A percentile compares a stretch with the other conserved stretches of the same genome.
Evolutionary conservation across 441 rosid genomes (phyloP).

Genomic region (Melastoma candidum): DNA sequence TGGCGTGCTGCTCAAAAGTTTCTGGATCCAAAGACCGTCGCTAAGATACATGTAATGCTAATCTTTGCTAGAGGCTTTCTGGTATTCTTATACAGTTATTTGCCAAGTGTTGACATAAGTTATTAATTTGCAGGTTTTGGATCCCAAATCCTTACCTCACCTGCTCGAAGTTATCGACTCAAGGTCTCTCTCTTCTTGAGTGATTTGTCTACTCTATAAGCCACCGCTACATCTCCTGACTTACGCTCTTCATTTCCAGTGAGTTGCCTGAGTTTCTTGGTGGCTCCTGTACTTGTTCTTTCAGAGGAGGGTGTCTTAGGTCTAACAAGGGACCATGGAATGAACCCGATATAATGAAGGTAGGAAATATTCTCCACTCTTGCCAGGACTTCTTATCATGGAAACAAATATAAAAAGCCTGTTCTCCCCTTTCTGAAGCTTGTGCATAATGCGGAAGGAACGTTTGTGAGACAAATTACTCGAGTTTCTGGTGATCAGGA

Average conservation of each 20-base stretch:
- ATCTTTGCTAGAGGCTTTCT: conserved; percentile 12
- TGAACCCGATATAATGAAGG: conserved; percentile 90
- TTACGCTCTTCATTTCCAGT: conserved; percentile 35
- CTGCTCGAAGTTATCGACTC: conserved; percentile 74
- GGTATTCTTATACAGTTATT: conserved; percentile 9
- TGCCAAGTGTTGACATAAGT: conserved; percentile 3
- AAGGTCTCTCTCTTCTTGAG: conserved; percentile 35
- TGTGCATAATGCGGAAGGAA: conserved; percentile 52
- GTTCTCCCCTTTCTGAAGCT: conserved; percentile 33
- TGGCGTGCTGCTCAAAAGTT: conserved; percentile 99
- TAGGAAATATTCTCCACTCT: conserved; percentile 14
- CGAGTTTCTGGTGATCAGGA: conserved; percentile 41
- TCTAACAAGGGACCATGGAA: conserved; percentile 98
- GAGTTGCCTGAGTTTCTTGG: conserved; percentile 96
- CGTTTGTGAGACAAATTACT: conserved; percentile 50
- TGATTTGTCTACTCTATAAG: conserved; percentile 5
- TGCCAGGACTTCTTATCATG: conserved; percentile 6
- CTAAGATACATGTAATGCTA: conserved; percentile 66
- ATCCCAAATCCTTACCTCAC: conserved; percentile 59
- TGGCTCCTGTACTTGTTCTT: conserved; percentile 80
- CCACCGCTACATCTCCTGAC: background rate
- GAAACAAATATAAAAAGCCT: conserved; percentile 10
- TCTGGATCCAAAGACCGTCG: conserved; percentile 75
- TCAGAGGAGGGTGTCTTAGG: conserved; percentile 86
- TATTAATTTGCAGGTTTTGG: conserved; percentile 57